Evolutionary conservation across 495 filamentous ascomycete genomes (phyloP).

Genomic region (Haplographium delicatum): DNA sequence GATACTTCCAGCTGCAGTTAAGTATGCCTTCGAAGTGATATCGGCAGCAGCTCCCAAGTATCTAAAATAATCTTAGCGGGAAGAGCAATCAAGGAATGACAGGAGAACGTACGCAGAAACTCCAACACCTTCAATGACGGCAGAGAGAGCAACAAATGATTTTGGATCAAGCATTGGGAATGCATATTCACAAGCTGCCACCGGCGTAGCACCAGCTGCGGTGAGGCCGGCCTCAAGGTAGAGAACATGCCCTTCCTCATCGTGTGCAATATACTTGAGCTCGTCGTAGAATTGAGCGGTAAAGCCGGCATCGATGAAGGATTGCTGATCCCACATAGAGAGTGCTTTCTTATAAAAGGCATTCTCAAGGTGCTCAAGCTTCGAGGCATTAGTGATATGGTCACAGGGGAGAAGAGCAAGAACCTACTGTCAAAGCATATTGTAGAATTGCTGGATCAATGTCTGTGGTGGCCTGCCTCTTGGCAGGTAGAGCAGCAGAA

Average conservation of each 20-base stretch:
- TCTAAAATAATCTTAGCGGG: background rate
- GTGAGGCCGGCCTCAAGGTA: slow-evolving; percentile 22
- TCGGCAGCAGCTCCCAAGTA: slow-evolving; percentile 33
- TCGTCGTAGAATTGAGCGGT: slow-evolving; percentile 47
- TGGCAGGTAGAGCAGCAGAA: slow-evolving; percentile 11
- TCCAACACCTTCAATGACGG: slow-evolving; percentile 38
- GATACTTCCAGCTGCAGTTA: slow-evolving; percentile 42
- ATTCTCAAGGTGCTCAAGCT: slow-evolving; percentile 46
- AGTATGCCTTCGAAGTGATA: slow-evolving; percentile 35
- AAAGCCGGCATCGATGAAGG: slow-evolving; percentile 51
- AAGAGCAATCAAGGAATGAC: background rate
- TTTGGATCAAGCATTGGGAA: slow-evolving; percentile 37
- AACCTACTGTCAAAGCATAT: slow-evolving; percentile 25
- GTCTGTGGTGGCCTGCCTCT: slow-evolving; percentile 7
- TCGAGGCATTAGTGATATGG: too few species aligned
- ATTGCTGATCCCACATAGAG: slow-evolving; percentile 44
- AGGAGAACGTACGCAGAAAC: slow-evolving; percentile 32
- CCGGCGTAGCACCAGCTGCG: slow-evolving; percentile 28
- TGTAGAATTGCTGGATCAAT: slow-evolving; percentile 23
- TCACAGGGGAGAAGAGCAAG: too few species aligned
- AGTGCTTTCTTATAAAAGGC: slow-evolving; percentile 53
- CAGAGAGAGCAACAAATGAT: slow-evolving; percentile 38
- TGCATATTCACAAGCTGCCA: slow-evolving; percentile 32
- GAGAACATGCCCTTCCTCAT: slow-evolving; percentile 11
- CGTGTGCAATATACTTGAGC: slow-evolving; percentile 27